These are phyloP conservation scores for Fusarium praegraminearum DNA, from an alignment of 2,329 filamentous ascomycete species.

Conservation along the genomic window DNA sequence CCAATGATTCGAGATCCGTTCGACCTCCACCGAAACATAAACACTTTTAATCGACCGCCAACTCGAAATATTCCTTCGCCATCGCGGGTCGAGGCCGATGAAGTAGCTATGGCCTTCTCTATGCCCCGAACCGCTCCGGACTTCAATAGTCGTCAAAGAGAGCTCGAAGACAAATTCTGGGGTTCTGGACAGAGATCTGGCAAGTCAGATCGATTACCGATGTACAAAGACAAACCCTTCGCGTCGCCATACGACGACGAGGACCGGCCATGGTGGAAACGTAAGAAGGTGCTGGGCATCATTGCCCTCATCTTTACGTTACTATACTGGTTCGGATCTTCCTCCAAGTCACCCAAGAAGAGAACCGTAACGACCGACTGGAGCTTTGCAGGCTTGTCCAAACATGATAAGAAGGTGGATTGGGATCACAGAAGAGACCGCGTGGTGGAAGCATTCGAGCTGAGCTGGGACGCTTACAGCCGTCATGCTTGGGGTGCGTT, in stretches of 20 bases:
- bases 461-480: constrained; percentile 94
- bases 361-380: constrained; percentile 59
- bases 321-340: constrained; percentile 78
- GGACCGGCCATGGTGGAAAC: constrained; percentile 69
- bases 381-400: constrained; percentile 69
- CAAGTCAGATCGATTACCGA: constrained; percentile 70
- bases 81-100: constrained; percentile 62
- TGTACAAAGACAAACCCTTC: constrained; percentile 99
- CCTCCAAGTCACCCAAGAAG: constrained; percentile 53
- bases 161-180: constrained; percentile 76
- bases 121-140: constrained; percentile 77
- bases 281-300: constrained; percentile 69
- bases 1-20: constrained; percentile 61
- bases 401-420: constrained; percentile 64
- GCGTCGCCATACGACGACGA: constrained; percentile 66
- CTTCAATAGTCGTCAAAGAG: constrained; percentile 73
- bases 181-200: constrained; percentile 58
- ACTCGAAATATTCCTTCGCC: constrained; percentile 60
- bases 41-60: constrained; percentile 63
- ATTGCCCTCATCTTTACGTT: constrained; percentile 67
- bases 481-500: constrained; percentile 91
- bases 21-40: constrained; percentile 55
- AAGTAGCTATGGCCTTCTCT: constrained; percentile 72
- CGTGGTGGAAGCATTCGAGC: constrained; percentile 88
- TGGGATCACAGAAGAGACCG: constrained; percentile 83